Evolutionary conservation across 2,329 filamentous ascomycete species (phyloP).

Genomic region (Orbilia oligospora): DNA sequence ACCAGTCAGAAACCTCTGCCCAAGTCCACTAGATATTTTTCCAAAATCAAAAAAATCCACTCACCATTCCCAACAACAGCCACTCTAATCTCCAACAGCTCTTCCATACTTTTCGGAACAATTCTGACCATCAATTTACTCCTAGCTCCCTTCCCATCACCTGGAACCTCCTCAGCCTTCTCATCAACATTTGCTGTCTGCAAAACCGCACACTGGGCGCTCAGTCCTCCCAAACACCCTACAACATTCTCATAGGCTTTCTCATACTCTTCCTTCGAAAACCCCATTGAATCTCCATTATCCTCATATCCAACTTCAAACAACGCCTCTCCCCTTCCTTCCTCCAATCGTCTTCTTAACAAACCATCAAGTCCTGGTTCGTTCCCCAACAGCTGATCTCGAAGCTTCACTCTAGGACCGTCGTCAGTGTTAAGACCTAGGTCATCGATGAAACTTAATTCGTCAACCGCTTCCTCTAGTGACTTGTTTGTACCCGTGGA

Average conservation of each 20-base stretch:
- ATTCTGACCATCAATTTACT: conserved; percentile 90
- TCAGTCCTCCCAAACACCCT: conserved; percentile 74
- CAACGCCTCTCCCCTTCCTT: conserved; percentile 89
- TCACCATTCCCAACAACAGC: conserved; percentile 94
- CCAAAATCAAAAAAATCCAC: conserved; percentile 61
- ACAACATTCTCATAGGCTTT: conserved; percentile 77
- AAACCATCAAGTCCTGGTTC: conserved; percentile 75
- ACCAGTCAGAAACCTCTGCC: conserved; percentile 3
- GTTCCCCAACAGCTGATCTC: conserved; percentile 79
- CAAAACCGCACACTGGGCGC: conserved; percentile 84
- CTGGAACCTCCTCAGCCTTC: conserved; percentile 73
- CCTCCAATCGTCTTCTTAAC: conserved; percentile 78
- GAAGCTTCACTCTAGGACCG: conserved; percentile 75
- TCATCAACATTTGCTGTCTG: conserved; percentile 86
- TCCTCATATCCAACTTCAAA: conserved; percentile 95
- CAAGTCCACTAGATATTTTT: neutral
- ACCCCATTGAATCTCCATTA: conserved; percentile 85
- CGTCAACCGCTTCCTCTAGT: conserved; percentile 73
- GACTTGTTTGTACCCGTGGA: conserved; percentile 65
- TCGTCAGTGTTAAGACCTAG: conserved; percentile 77
- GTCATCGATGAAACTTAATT: conserved; percentile 89
- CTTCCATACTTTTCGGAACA: conserved; percentile 80
- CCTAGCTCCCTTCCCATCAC: conserved; percentile 79
- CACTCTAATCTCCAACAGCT: conserved; percentile 95
- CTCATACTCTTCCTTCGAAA: conserved; percentile 82